Conservation (phyloP, 2,329 filamentous ascomycete species). For the Verticillium zaregamsianum region DNA sequence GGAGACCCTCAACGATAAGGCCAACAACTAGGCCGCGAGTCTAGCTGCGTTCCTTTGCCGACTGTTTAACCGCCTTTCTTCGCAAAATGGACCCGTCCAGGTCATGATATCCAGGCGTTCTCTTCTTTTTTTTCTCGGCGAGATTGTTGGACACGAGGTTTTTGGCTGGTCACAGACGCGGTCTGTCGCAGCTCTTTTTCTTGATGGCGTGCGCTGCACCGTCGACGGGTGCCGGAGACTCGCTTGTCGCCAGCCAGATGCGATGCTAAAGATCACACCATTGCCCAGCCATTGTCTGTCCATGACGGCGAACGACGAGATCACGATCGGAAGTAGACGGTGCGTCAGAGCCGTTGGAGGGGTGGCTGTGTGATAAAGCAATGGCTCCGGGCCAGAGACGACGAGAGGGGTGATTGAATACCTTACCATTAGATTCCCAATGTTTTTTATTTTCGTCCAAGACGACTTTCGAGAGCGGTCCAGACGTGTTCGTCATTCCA, state of each 20-base stretch:
- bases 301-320: not conserved
- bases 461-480: not conserved
- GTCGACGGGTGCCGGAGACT: not conserved
- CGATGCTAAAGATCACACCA: not conserved
- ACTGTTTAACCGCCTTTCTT: not conserved
- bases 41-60: not conserved
- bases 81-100: not conserved
- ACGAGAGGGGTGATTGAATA: not conserved
- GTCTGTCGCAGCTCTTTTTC: not conserved
- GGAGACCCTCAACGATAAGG: conserved; percentile 48
- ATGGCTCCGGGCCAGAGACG: not conserved
- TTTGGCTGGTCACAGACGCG: not conserved
- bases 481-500: not conserved
- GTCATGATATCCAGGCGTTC: not conserved
- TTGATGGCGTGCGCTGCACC: not conserved
- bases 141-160: not conserved
- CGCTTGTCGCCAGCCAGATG: not conserved
- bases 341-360: not conserved
- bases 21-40: conserved; percentile 32
- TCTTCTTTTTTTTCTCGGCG: not conserved
- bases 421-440: not conserved
- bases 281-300: not conserved
- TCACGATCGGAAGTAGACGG: not conserved
- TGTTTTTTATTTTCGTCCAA: not conserved
- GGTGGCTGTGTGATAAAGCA: not conserved